phyloP scores from a whole-genome alignment of 2,329 filamentous ascomycete genomes.

The Ambrosiella xylebori region DNA sequence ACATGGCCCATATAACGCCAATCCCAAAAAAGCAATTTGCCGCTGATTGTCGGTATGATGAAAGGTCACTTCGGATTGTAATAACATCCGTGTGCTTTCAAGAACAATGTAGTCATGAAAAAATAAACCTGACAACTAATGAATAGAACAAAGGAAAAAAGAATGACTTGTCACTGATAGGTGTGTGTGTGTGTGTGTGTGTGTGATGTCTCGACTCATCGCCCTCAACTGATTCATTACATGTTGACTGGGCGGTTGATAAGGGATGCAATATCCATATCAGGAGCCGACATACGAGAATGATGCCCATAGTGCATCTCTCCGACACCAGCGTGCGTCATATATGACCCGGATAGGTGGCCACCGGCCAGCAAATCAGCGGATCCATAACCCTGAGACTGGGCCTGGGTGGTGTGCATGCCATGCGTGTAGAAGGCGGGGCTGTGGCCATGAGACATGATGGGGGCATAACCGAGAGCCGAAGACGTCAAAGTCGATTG shows the following conservation, averaged over 20 bases:
- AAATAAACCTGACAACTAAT: not conserved
- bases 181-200: not conserved
- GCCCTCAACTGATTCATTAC: not conserved
- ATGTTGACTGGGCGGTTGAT: slow-evolving; percentile 28
- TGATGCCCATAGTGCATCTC: slow-evolving; percentile 16
- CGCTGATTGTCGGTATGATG: not conserved
- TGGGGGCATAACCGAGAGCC: not conserved
- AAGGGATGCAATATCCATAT: slow-evolving; percentile 44
- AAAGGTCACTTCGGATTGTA: not conserved
- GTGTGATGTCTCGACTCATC: no score
- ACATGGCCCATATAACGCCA: no score
- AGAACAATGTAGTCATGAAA: not conserved
- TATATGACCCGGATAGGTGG: slow-evolving; percentile 10
- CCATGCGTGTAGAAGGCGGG: not conserved
- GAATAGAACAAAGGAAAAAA: not conserved
- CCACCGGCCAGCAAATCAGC: not conserved
- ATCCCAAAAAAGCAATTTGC: not conserved
- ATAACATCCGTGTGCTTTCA: not conserved
- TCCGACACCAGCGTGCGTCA: slow-evolving; percentile 18
- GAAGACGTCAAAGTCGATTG: slow-evolving; percentile 1
- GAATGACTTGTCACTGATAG: not conserved
- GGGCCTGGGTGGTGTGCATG: not conserved
- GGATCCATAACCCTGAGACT: not conserved
- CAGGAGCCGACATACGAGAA: slow-evolving; percentile 32
- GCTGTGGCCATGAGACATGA: not conserved